A percentile compares a stretch with the other conserved stretches of the same genome.
phyloP scores from a whole-genome alignment of 768 basidiomycete species.

The Multifurca ochricompacta region DNA sequence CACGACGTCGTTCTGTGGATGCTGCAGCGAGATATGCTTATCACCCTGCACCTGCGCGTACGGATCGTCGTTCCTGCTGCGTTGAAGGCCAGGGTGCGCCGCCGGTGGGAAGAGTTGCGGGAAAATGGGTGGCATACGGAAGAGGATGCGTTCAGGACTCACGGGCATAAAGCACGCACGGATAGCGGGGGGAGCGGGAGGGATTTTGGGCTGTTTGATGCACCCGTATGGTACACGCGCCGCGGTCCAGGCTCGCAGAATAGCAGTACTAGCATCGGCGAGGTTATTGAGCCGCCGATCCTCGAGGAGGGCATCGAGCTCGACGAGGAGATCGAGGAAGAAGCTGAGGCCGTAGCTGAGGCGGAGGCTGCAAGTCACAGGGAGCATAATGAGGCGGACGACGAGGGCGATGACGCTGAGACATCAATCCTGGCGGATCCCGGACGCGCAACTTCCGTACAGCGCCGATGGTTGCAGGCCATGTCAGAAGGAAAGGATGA shows the following conservation, averaged over 20 bases:
- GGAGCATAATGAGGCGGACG: constrained; percentile 34
- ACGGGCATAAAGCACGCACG: background rate
- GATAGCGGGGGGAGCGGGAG: constrained; percentile 8
- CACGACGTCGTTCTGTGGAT: constrained; percentile 87
- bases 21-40: constrained; percentile 76
- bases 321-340: constrained; percentile 25
- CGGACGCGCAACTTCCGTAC: constrained; percentile 66
- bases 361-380: constrained; percentile 27
- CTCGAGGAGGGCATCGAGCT: constrained; percentile 29
- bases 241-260: constrained; percentile 34
- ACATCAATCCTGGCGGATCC: constrained; percentile 78
- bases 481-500: constrained; percentile 82
- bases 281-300: constrained; percentile 29
- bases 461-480: constrained; percentile 81
- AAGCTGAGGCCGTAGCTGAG: constrained; percentile 26
- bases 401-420: constrained; percentile 38
- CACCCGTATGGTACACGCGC: constrained; percentile 35
- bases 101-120: constrained; percentile 28
- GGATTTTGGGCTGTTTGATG: constrained; percentile 11
- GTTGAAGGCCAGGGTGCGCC: constrained; percentile 64
- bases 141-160: background rate
- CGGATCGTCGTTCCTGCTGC: constrained; percentile 72
- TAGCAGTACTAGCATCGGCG: constrained; percentile 20
- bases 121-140: constrained; percentile 31
- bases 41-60: constrained; percentile 79